These are phyloP conservation scores for Apiotrichum mycotoxinovorans DNA, from an alignment of 1,284 basidiomycete species.

Conservation along the genomic window DNA sequence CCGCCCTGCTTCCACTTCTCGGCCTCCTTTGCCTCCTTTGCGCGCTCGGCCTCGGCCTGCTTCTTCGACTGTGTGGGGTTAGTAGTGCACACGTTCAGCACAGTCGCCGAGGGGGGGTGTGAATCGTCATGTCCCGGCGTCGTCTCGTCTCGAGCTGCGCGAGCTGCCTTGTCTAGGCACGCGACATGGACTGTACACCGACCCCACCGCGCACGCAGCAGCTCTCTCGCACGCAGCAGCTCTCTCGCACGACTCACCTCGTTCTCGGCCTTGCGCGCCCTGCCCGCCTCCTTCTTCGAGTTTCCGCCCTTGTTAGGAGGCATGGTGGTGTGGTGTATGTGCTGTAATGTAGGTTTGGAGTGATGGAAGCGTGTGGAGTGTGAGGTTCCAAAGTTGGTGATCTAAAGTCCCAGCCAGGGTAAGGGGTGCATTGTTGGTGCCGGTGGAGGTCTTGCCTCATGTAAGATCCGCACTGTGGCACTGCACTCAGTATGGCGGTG, in stretches of 20 bases:
- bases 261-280: constrained; percentile 90
- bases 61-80: constrained; percentile 61
- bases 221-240: neutral
- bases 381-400: neutral
- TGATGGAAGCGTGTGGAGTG: neutral
- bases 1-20: constrained; percentile 71
- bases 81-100: no score
- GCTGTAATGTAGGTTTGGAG: neutral
- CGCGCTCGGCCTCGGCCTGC: constrained; percentile 24
- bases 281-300: constrained; percentile 80
- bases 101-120: no score
- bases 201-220: no score
- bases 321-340: constrained; percentile 53
- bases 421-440: neutral
- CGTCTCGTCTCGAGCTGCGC: no score
- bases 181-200: no score
- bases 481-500: neutral
- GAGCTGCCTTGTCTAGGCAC: no score
- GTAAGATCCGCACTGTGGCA: neutral
- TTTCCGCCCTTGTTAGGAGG: constrained; percentile 74
- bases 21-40: constrained; percentile 61
- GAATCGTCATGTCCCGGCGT: no score
- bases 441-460: neutral
- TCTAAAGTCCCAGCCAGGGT: no score
- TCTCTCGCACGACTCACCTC: constrained; percentile 58